Evolutionary conservation across 2,329 filamentous ascomycete species (phyloP).

Genomic region (Malbranchea zuffiana): DNA sequence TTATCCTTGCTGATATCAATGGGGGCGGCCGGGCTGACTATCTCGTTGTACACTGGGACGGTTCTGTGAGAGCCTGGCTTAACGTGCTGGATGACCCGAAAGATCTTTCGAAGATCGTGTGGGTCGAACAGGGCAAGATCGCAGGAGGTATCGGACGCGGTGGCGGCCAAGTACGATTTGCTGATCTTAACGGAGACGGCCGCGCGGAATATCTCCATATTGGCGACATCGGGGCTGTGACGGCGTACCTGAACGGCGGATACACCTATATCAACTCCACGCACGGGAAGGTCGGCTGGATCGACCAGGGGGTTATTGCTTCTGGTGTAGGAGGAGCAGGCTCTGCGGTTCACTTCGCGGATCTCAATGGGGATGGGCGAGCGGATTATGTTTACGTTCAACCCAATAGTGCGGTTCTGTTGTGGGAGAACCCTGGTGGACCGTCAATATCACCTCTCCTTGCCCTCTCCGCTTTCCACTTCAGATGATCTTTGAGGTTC

Average conservation of each 20-base stretch:
- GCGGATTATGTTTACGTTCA: constrained; percentile 8
- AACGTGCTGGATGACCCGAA: constrained; percentile 1
- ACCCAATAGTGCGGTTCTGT: background rate
- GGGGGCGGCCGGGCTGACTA: constrained; percentile 10
- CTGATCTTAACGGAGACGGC: constrained; percentile 11
- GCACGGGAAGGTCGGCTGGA: constrained; percentile 3
- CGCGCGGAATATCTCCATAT: constrained; percentile 12
- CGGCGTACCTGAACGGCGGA: constrained; percentile 12
- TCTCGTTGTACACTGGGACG: constrained; percentile 3
- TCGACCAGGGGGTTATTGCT: constrained; percentile 7
- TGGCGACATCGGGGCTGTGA: constrained; percentile 4
- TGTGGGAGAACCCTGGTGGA: constrained; percentile 4
- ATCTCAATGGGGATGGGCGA: constrained; percentile 10
- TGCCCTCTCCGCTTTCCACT: too few species aligned
- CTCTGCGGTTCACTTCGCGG: constrained; percentile 9
- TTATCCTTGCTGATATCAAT: constrained; percentile 12
- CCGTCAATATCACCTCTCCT: constrained; percentile 1
- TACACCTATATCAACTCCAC: background rate
- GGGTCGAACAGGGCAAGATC: constrained; percentile 4
- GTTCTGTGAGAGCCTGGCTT: constrained; percentile 8
- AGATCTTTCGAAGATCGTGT: constrained; percentile 2
- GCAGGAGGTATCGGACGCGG: constrained; percentile 5
- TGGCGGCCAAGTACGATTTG: constrained; percentile 4
- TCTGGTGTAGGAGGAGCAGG: constrained; percentile 4
- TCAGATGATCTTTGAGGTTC: too few species aligned